These are phyloP conservation scores for Macrocybe gigantea DNA, from an alignment of 768 basidiomycete genomes.

Conservation along the genomic window DNA sequence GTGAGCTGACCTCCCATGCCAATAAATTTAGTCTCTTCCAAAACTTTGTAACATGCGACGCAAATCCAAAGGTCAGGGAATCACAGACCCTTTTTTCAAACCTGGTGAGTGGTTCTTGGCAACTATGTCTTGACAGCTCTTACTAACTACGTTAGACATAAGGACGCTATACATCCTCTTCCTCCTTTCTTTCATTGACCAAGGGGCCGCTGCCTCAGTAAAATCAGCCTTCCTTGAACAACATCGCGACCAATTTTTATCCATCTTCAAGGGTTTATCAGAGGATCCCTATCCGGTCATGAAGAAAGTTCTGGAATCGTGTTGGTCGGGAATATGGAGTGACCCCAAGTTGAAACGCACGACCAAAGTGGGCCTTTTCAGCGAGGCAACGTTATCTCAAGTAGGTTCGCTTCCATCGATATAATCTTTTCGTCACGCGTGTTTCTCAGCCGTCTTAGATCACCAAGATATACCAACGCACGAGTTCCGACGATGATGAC, in stretches of 20 bases:
- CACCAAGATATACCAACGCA: conserved; percentile 68
- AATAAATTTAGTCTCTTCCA: conserved; percentile 44
- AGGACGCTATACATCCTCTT: conserved; percentile 71
- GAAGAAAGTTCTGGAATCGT: conserved; percentile 61
- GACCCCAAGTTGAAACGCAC: conserved; percentile 70
- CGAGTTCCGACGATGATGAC: conserved; percentile 38
- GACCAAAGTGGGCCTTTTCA: conserved; percentile 67
- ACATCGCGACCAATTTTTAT: conserved; percentile 55
- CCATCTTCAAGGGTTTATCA: conserved; percentile 66
- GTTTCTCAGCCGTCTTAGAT: conserved; percentile 35
- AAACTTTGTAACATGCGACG: conserved; percentile 70
- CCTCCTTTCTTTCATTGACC: conserved; percentile 65
- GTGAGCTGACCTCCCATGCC: not conserved
- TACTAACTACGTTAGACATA: conserved; percentile 49
- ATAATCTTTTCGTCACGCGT: not conserved
- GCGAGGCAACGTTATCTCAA: conserved; percentile 56
- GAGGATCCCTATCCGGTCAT: conserved; percentile 63
- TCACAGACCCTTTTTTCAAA: conserved; percentile 34
- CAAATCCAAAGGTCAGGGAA: conserved; percentile 38
- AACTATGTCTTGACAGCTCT: conserved; percentile 4
- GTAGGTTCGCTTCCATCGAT: conserved; percentile 29
- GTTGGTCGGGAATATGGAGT: conserved; percentile 74
- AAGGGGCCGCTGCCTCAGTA: conserved; percentile 36
- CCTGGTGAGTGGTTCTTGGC: conserved; percentile 42
- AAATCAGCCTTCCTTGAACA: conserved; percentile 70